Base-by-base conservation (phyloP, 441 rosid genomes). In the Isatis lusitanica region DNA sequence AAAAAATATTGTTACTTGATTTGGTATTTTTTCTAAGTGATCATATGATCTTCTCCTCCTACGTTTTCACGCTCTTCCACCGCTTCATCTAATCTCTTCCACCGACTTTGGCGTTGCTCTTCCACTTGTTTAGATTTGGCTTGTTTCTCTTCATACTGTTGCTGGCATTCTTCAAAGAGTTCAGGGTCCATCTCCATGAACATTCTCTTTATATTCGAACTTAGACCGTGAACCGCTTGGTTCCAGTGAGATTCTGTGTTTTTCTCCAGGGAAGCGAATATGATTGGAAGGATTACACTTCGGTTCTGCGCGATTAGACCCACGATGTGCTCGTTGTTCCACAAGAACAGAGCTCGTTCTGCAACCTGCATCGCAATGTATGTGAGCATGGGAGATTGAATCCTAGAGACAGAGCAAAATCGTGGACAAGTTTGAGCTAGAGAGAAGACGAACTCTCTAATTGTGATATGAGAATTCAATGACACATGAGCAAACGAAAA, bases 261-360 rank as follows among this genome's bases (percentile, higher is more conserved):
- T 83, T 71, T 94, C 85, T 92, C 97, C 81, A 94, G 66, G 15
- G 98, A 88, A 60, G 84, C 85, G 21, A 85, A 94, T 18, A 94
- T 89, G 35, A 92, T 83, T 3, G 95, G 97, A 46, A 94, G 66
- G 61, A 92, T 75, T 47, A 82, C 92, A 30, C 78, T 64, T 30
- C 92, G 77, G 63, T 92, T 89, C 81, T 94, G 97, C 18, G 95
- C 95, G 0, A 90, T 89, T 77, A 94, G 72, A 79, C 80, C 79
- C 70, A 90, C 98, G 0, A 94, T 77, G 71, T 92, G 97, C 78
- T 94, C 98, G 39, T 87, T 94, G 74, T 94, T 94, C 98, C 98
- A 94, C 76, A 94, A 83, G 81, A 94, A 94, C 53, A 94, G 87
- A 53, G 98, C 83, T 77, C 98, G 84, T 74, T 94, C 98, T 24